A percentile compares a stretch with the other conserved stretches of the same genome.
Evolutionary conservation across 306 rosid species (phyloP).

Genomic region (Pyrus pyrifolia): DNA sequence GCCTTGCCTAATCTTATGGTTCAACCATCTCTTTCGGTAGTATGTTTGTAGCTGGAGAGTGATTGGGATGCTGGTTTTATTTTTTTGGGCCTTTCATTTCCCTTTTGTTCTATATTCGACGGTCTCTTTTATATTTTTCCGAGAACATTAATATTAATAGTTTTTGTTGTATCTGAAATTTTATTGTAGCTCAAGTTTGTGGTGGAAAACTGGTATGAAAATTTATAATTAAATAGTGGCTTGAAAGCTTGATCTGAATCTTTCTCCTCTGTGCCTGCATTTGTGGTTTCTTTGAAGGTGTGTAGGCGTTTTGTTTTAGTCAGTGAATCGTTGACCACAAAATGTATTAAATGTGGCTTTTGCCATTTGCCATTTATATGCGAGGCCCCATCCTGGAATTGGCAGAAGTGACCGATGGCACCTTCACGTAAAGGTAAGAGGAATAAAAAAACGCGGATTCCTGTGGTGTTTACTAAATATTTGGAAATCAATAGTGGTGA

Average conservation of each 20-base stretch:
- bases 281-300: background rate
- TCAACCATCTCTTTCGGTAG: conserved; percentile 50
- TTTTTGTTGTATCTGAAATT: conserved; percentile 45
- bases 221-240: conserved; percentile 32
- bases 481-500: no score
- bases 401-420: no score
- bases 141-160: conserved; percentile 66
- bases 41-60: conserved; percentile 65
- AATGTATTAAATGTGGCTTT: background rate
- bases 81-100: background rate
- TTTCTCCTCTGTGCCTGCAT: background rate
- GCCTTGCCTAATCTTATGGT: conserved; percentile 32
- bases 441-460: no score
- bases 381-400: no score
- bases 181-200: conserved; percentile 46
- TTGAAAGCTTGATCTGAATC: conserved; percentile 26
- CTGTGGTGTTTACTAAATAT: no score
- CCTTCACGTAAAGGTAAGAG: no score
- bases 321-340: background rate
- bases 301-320: background rate
- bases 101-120: conserved; percentile 30
- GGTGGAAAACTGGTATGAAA: conserved; percentile 26
- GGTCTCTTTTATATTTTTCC: conserved; percentile 5
- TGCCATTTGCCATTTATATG: background rate
- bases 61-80: conserved; percentile 31